These are phyloP conservation scores for Lichtheimia corymbifera DNA, from an alignment of 371 early-diverging fungal species.

Conservation along the genomic window DNA sequence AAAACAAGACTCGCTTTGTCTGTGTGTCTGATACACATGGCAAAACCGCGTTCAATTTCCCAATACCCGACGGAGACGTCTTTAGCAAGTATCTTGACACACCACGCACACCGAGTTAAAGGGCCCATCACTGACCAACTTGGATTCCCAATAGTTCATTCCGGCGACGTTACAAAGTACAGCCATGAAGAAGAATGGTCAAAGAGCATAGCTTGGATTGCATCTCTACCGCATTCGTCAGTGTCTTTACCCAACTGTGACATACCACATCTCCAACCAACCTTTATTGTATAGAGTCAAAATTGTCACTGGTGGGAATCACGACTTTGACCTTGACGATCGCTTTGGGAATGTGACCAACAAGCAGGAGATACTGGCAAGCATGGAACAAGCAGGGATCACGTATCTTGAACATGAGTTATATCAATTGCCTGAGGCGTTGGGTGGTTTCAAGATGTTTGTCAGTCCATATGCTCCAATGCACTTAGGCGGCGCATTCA, in stretches of 20 bases:
- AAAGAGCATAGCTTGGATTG: constrained; percentile 33
- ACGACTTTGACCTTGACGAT: constrained; percentile 44
- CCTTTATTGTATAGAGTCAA: constrained; percentile 36
- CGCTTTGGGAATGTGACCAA: constrained; percentile 15
- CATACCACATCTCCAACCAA: constrained; percentile 3
- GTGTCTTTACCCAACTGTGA: not conserved
- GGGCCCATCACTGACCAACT: not conserved
- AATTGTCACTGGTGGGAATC: constrained; percentile 57
- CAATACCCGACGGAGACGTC: constrained; percentile 47
- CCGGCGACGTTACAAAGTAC: constrained; percentile 41
- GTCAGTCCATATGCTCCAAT: constrained; percentile 57
- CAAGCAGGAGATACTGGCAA: constrained; percentile 20
- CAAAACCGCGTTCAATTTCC: constrained; percentile 21
- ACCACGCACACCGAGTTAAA: not conserved
- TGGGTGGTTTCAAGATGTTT: constrained; percentile 43
- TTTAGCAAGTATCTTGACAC: constrained; percentile 25
- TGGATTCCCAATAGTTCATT: constrained; percentile 28
- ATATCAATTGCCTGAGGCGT: constrained; percentile 30
- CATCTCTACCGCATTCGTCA: constrained; percentile 34
- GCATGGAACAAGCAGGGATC: constrained; percentile 31
- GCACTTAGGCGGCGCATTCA: constrained; percentile 58
- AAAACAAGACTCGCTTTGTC: constrained; percentile 32
- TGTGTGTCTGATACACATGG: constrained; percentile 51
- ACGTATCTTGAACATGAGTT: constrained; percentile 51
- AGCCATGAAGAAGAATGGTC: constrained; percentile 23